Percentiles rank a stretch among this genome's conserved stretches.
phyloP scores from a whole-genome alignment of 139 green algal genomes.

The Dunaliella primolecta region DNA sequence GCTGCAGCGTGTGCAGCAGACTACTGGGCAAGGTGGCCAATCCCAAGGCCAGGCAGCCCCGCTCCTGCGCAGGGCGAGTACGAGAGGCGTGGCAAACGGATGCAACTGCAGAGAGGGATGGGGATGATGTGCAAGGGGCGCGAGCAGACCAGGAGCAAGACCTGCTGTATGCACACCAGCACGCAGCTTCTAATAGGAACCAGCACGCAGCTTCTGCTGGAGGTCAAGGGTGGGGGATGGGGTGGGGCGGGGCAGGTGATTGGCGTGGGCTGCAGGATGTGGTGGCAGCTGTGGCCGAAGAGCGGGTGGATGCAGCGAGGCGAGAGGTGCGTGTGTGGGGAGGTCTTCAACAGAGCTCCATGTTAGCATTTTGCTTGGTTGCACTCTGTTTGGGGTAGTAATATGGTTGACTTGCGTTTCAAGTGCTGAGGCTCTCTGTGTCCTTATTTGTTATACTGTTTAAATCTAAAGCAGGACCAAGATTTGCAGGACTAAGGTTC shows the following conservation, averaged over 20 bases:
- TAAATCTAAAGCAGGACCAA: no score
- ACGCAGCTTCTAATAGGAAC: neutral
- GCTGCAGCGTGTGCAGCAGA: neutral
- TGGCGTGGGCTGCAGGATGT: neutral
- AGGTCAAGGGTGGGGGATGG: neutral
- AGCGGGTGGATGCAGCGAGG: conserved; percentile 38
- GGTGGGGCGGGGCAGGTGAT: neutral
- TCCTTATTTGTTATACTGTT: no score
- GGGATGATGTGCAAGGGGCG: neutral
- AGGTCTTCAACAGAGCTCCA: conserved; percentile 6
- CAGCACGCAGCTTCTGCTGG: neutral
- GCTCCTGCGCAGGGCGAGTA: no score
- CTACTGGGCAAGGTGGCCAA: neutral
- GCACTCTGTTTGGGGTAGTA: no score
- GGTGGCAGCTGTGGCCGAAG: conserved; percentile 33
- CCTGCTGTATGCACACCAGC: neutral
- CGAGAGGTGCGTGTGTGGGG: conserved; percentile 37
- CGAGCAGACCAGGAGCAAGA: neutral
- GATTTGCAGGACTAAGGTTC: no score
- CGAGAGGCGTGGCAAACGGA: neutral
- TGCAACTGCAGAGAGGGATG: neutral
- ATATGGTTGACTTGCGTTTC: no score
- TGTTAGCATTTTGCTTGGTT: no score
- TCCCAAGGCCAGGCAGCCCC: no score
- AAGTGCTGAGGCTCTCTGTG: no score